Base-by-base conservation (phyloP, 306 rosid species). In the Lathyrus sativus region DNA sequence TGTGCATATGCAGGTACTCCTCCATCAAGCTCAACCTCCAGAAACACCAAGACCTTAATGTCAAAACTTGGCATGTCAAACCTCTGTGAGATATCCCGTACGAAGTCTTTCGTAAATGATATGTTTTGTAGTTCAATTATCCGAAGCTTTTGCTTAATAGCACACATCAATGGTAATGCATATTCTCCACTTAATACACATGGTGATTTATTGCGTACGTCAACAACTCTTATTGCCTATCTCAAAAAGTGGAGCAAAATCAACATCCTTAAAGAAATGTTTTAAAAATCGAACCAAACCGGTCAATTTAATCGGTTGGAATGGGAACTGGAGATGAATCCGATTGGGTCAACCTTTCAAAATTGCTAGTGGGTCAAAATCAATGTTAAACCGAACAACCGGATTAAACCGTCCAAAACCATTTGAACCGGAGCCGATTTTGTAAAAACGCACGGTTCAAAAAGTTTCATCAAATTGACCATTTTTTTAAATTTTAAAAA, bases 61-160 rank as follows among this genome's bases (percentile, higher is more conserved):
- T 77, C 74, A 90, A 79, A 66, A 81, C 77, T 84, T 88, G 88
- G 85, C 95, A 90, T 71, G 91, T 56, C 84, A 90, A 82, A 71
- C 96, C 96, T 70, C 82, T 79, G 82, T 31, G 86, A 87, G 68
- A 90, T 79, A 77, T 88, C 85, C 88, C 95, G 78, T 75, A 84
- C 63, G 84, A 84, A 85, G 70, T 84, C 86, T 66, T 84, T 87
- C 72, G 90, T 90, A 71, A 84, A 73, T 35, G 90, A 80, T 26
- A 70, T 50, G 73, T 88, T 88, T 28, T 71, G 84, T 59, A 90
- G 88, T 81, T 90, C 86, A 22, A 87, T 95, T 75, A 74, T 81
- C 68, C 91, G 88, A 82, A 90, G 91, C 89, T 87, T 90, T 82
- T 71, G 84, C 48, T 77, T 64, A 45, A 88, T 67, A 68, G 88